Conservation (phyloP, 163 green algal genomes). For the Scenedesmus sp. region DNA sequence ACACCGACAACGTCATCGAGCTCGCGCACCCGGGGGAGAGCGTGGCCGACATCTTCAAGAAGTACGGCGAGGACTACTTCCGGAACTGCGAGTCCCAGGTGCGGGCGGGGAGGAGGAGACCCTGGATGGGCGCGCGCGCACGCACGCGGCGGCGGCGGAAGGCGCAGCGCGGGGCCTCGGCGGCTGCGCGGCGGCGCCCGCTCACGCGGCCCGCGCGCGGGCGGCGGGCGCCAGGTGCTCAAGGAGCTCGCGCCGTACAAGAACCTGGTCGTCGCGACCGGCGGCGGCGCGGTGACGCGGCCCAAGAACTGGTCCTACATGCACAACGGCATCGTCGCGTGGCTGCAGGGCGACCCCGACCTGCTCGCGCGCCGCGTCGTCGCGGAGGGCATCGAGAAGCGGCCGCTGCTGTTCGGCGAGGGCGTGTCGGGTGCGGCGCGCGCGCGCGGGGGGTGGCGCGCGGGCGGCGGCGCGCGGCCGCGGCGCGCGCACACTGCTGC, state of each 20-base stretch:
- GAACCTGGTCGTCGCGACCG: slow-evolving; percentile 88
- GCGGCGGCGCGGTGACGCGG: slow-evolving; percentile 79
- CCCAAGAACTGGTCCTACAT: slow-evolving; percentile 93
- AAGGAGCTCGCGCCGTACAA: slow-evolving; percentile 88
- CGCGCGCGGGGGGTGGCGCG: not conserved
- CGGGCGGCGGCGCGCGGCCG: too few species aligned
- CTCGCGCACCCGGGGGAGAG: slow-evolving; percentile 65
- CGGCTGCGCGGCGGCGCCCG: not conserved
- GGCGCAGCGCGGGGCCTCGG: not conserved
- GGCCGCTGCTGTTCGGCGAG: slow-evolving; percentile 75
- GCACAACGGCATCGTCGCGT: slow-evolving; percentile 70
- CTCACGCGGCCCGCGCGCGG: not conserved
- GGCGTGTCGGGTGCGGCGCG: slow-evolving; percentile 42
- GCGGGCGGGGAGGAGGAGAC: too few species aligned
- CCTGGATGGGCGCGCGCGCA: too few species aligned
- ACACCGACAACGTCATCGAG: slow-evolving; percentile 85
- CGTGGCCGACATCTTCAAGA: slow-evolving; percentile 87
- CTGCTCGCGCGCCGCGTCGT: slow-evolving; percentile 77
- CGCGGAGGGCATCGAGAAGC: slow-evolving; percentile 69
- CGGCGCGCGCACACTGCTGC: too few species aligned
- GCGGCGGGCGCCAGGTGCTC: slow-evolving; percentile 51
- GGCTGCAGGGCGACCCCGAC: slow-evolving; percentile 51
- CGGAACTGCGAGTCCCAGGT: slow-evolving; percentile 70
- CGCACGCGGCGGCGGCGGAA: too few species aligned
- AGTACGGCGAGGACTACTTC: slow-evolving; percentile 91